Conservation (phyloP, 2,329 filamentous ascomycete genomes). For the Fusarium anthophilum region DNA sequence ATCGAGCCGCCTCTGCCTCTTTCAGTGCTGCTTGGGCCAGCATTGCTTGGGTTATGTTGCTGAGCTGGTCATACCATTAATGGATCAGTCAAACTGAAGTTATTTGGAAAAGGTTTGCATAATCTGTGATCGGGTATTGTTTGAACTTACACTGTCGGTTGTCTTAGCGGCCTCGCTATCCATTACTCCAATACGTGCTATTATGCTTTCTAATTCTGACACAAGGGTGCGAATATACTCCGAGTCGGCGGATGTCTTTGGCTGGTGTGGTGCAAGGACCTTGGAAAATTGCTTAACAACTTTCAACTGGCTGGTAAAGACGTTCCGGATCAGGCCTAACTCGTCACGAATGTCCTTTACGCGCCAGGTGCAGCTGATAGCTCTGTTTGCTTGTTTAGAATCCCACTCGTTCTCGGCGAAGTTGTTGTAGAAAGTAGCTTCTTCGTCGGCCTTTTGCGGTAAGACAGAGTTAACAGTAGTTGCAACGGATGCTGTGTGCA, state of each 20-base stretch:
- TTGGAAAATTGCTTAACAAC: background rate
- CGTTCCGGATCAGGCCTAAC: accelerated
- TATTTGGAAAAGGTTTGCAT: too few relatives aligned
- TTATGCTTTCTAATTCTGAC: background rate
- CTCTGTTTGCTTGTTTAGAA: background rate
- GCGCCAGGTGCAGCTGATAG: background rate
- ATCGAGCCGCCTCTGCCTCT: accelerated
- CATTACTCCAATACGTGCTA: background rate
- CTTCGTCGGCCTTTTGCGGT: background rate
- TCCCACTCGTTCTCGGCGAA: accelerated
- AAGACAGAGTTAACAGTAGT: too few relatives aligned
- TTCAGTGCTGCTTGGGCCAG: background rate
- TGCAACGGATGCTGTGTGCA: accelerated
- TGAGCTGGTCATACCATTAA: accelerated
- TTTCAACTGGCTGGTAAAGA: accelerated
- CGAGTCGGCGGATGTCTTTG: background rate
- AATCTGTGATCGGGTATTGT: too few relatives aligned
- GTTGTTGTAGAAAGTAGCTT: background rate
- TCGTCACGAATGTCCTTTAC: background rate
- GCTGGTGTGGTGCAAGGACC: accelerated
- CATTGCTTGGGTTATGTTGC: background rate
- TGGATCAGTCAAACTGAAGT: too few relatives aligned
- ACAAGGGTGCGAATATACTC: accelerated
- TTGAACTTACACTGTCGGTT: background rate
- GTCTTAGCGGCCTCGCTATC: too few relatives aligned